phyloP scores from a whole-genome alignment of 2,329 filamentous ascomycete genomes.

The Nemania sp. region DNA sequence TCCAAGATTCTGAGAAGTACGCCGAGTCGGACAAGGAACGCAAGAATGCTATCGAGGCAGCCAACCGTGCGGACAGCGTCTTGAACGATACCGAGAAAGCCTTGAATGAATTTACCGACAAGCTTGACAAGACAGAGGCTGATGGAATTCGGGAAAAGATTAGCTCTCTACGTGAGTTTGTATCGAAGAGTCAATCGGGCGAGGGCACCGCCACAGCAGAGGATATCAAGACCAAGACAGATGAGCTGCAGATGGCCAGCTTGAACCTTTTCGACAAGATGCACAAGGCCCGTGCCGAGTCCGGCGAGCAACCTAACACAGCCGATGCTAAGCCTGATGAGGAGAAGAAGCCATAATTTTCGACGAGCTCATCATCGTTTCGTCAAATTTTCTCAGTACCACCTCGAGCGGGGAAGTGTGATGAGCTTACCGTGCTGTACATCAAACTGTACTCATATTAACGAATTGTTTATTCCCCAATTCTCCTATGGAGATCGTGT shows the following conservation, averaged over 20 bases:
- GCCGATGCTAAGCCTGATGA: slow-evolving; percentile 55
- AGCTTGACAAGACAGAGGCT: slow-evolving; percentile 94
- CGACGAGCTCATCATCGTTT: slow-evolving; percentile 15
- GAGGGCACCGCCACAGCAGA: slow-evolving; percentile 84
- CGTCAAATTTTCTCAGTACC: slow-evolving; percentile 30
- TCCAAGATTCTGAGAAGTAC: slow-evolving; percentile 96
- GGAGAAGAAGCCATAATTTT: slow-evolving; percentile 66
- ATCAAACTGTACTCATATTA: slow-evolving; percentile 57
- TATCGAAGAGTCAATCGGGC: slow-evolving; percentile 92
- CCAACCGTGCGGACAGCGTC: slow-evolving; percentile 96
- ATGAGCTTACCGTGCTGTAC: slow-evolving; percentile 48
- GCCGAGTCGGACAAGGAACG: slow-evolving; percentile 94
- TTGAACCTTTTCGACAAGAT: slow-evolving; percentile 99
- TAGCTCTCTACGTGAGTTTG: slow-evolving; percentile 78
- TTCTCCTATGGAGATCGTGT: slow-evolving; percentile 36
- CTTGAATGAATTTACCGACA: slow-evolving; percentile 93
- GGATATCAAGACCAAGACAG: slow-evolving; percentile 98
- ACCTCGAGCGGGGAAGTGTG: slow-evolving; percentile 42
- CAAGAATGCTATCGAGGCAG: slow-evolving; percentile 91
- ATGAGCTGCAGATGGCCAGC: slow-evolving; percentile 94
- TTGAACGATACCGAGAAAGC: slow-evolving; percentile 98
- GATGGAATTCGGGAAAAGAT: slow-evolving; percentile 96
- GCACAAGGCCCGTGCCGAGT: slow-evolving; percentile 89
- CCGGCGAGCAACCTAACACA: slow-evolving; percentile 55
- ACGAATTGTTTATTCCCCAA: slow-evolving; percentile 38